phyloP scores from a whole-genome alignment of 306 rosid genomes.

The Canavalia ensiformis region DNA sequence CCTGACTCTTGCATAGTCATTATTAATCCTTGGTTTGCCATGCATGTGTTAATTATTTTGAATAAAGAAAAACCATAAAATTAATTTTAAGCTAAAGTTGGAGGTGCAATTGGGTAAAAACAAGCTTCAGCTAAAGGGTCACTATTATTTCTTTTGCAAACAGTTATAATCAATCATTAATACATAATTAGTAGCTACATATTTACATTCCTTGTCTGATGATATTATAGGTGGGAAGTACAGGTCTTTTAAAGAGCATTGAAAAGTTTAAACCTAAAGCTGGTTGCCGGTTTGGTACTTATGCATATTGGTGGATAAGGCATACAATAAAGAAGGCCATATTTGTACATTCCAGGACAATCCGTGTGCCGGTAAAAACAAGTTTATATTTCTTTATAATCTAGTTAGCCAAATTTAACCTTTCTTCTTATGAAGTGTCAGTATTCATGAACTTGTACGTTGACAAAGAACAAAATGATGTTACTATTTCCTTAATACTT shows the following conservation, averaged over 20 bases:
- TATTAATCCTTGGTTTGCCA: slow-evolving; percentile 20
- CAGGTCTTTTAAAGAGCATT: slow-evolving; percentile 88
- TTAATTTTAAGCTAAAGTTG: slow-evolving; percentile 35
- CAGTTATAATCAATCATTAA: slow-evolving; percentile 23
- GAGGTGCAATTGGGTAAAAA: background rate
- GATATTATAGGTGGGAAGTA: slow-evolving; percentile 80
- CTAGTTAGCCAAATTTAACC: slow-evolving; percentile 30
- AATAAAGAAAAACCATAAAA: slow-evolving; percentile 19
- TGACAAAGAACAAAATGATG: slow-evolving; percentile 32
- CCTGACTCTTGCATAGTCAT: slow-evolving; percentile 30
- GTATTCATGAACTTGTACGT: slow-evolving; percentile 29
- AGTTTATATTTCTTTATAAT: slow-evolving; percentile 20
- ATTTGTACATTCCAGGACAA: slow-evolving; percentile 86
- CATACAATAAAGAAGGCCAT: slow-evolving; percentile 80
- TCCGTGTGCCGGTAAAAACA: slow-evolving; percentile 81
- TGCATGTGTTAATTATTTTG: slow-evolving; percentile 39
- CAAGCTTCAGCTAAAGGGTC: slow-evolving; percentile 22
- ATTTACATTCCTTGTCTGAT: slow-evolving; percentile 41
- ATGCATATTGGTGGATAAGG: slow-evolving; percentile 98
- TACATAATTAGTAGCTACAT: slow-evolving; percentile 31
- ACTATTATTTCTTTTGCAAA: slow-evolving; percentile 19
- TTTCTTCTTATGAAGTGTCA: slow-evolving; percentile 30
- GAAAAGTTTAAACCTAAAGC: slow-evolving; percentile 88
- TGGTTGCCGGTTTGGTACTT: slow-evolving; percentile 85
- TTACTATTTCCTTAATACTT: background rate